Conservation (phyloP, 1,139 yeast genomes). For the Suhomyces anneliseae region DNA sequence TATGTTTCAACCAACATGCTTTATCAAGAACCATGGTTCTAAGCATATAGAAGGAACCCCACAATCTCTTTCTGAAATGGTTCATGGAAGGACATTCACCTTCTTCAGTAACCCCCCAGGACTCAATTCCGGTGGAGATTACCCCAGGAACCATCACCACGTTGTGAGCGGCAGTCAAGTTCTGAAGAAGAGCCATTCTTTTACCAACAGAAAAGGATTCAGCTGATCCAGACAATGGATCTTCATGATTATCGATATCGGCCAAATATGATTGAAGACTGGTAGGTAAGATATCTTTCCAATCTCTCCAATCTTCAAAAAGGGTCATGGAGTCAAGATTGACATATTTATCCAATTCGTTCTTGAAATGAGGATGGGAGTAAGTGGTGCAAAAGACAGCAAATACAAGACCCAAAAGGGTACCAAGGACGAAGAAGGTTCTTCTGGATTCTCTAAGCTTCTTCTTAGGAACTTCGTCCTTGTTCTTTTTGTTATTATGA, state of each 20-base stretch:
- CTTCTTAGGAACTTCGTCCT: slow-evolving; percentile 9
- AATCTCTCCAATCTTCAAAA: slow-evolving; percentile 44
- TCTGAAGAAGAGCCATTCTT: slow-evolving; percentile 53
- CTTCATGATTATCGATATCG: slow-evolving; percentile 46
- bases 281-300: slow-evolving; percentile 69
- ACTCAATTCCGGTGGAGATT: slow-evolving; percentile 89
- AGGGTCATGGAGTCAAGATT: slow-evolving; percentile 53
- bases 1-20: slow-evolving; percentile 88
- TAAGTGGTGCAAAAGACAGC: slow-evolving; percentile 64
- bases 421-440: slow-evolving; percentile 55
- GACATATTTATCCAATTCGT: slow-evolving; percentile 55
- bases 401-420: slow-evolving; percentile 63
- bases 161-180: slow-evolving; percentile 61
- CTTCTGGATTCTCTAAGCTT: slow-evolving; percentile 40
- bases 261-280: slow-evolving; percentile 60
- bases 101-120: slow-evolving; percentile 74
- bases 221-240: slow-evolving; percentile 54
- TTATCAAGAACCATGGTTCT: slow-evolving; percentile 90
- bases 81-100: slow-evolving; percentile 78
- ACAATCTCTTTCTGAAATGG: slow-evolving; percentile 84
- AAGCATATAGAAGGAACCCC: slow-evolving; percentile 98
- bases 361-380: slow-evolving; percentile 39
- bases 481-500: neutral
- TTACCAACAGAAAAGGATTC: slow-evolving; percentile 89
- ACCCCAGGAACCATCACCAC: slow-evolving; percentile 96